Conservation (phyloP, 2,329 filamentous ascomycete genomes). For the Cordyceps militaris region DNA sequence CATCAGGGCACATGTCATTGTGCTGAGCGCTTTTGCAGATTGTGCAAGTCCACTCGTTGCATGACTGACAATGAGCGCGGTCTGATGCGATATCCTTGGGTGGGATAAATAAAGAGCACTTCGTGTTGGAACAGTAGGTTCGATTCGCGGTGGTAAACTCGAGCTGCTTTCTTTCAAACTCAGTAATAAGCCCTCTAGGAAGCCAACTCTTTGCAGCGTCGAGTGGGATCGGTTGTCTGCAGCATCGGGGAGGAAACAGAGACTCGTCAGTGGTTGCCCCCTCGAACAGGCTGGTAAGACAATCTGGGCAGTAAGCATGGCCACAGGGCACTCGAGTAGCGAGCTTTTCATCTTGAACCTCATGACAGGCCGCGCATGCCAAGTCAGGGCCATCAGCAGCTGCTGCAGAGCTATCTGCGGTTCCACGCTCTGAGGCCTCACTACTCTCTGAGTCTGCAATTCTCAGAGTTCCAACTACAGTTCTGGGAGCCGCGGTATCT, state of each 20-base stretch:
- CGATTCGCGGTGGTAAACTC: background rate
- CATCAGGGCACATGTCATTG: constrained; percentile 31
- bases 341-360: background rate
- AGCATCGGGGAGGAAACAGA: background rate
- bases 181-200: background rate
- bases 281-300: background rate
- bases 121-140: background rate
- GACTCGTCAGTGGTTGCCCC: background rate
- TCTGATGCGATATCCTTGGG: background rate
- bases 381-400: too few species aligned
- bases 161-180: background rate
- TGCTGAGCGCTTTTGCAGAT: background rate
- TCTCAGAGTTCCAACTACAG: too few species aligned
- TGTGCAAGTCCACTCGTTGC: background rate
- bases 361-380: background rate
- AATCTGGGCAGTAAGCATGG: background rate
- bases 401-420: too few species aligned
- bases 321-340: background rate
- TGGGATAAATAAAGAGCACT: background rate
- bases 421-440: too few species aligned
- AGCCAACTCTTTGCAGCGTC: background rate
- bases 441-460: too few species aligned
- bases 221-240: background rate
- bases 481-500: background rate
- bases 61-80: background rate